These are phyloP conservation scores for Phycomyces nitens DNA, from an alignment of 192 early-diverging fungal genomes.

Conservation along the genomic window DNA sequence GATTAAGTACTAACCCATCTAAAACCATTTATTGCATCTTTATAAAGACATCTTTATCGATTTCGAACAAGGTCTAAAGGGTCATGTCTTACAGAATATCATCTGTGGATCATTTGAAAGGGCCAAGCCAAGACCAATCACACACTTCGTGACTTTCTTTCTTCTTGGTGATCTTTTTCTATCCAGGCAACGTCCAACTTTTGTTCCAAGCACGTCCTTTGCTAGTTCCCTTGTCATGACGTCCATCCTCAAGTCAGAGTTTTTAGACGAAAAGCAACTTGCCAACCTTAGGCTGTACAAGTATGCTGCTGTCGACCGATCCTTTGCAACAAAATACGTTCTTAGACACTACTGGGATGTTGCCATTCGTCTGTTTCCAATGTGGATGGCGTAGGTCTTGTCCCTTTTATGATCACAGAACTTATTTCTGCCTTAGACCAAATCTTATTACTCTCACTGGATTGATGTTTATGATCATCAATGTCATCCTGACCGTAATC, in stretches of 20 bases:
- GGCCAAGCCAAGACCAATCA: too few species aligned
- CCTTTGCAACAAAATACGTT: constrained; percentile 65
- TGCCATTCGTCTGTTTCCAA: constrained; percentile 79
- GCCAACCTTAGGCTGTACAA: constrained; percentile 78
- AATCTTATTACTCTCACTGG: constrained; percentile 90
- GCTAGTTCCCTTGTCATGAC: too few species aligned
- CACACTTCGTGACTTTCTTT: too few species aligned
- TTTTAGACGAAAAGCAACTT: constrained; percentile 16
- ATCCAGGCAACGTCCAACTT: not conserved
- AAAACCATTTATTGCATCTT: too few species aligned
- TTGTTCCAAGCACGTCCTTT: not conserved
- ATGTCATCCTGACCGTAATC: constrained; percentile 63
- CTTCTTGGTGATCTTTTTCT: not conserved
- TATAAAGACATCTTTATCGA: too few species aligned
- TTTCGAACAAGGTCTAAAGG: too few species aligned
- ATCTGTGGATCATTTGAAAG: too few species aligned
- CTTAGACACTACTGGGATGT: constrained; percentile 86
- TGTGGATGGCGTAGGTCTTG: constrained; percentile 75
- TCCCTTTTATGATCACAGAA: not conserved
- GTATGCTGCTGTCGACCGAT: constrained; percentile 86
- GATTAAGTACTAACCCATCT: too few species aligned
- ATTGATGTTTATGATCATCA: constrained; percentile 72
- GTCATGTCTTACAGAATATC: too few species aligned
- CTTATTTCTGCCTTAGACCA: constrained; percentile 45
- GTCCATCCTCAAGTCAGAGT: not conserved